phyloP scores from a whole-genome alignment of 2,329 filamentous ascomycete species.

The Fusarium veterinarium region DNA sequence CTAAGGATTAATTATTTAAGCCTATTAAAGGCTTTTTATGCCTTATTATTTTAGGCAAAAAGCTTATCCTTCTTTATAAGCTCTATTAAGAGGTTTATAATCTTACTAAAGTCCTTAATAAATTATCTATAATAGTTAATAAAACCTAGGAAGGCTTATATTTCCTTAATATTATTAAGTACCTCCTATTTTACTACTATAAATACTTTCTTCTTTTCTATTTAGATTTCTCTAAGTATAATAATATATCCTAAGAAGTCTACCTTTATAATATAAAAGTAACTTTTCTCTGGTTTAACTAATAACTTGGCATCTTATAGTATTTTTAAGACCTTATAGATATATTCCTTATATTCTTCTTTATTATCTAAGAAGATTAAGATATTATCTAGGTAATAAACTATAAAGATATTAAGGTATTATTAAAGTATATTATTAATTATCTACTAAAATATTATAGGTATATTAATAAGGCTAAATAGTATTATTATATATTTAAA shows the following conservation, averaged over 20 bases:
- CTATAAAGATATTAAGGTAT: too few species aligned
- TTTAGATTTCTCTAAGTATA: conserved; percentile 13
- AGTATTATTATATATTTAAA: too few species aligned
- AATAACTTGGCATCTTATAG: conserved; percentile 27
- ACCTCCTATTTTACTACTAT: not conserved
- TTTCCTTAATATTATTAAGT: conserved; percentile 17
- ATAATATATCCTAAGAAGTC: conserved; percentile 30
- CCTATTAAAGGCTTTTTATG: not conserved
- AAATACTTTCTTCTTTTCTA: conserved; percentile 24
- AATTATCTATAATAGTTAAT: conserved; percentile 31
- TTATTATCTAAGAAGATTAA: too few species aligned
- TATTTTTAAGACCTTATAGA: conserved; percentile 15
- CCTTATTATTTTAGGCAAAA: not conserved
- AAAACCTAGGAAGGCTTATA: conserved; percentile 29
- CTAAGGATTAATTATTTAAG: not conserved
- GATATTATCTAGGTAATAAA: too few species aligned
- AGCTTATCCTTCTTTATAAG: conserved; percentile 3
- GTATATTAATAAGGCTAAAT: too few species aligned
- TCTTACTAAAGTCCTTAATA: conserved; percentile 29
- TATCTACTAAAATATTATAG: too few species aligned
- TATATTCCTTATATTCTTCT: not conserved
- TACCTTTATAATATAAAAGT: conserved; percentile 23
- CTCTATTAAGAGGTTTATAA: conserved; percentile 1
- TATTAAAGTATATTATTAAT: too few species aligned
- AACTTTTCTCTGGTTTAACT: conserved; percentile 25